Evolutionary conservation across 805 yeast genomes (phyloP), one percentile per base, ranked within the genome.

Genomic region (Lipomyces orientalis): DNA sequence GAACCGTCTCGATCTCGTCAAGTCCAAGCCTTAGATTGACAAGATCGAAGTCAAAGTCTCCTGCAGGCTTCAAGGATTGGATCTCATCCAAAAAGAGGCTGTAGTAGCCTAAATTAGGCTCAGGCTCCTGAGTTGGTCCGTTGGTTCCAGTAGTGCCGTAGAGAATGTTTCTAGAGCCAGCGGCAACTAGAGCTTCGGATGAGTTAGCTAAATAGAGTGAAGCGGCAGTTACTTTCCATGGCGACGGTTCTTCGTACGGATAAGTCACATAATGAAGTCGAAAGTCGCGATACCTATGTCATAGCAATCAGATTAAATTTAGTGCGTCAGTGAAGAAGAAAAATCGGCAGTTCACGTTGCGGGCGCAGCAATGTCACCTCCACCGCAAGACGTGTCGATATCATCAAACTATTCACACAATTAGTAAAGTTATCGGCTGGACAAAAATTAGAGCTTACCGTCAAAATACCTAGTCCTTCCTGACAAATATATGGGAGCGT

Each of bases 351-450:
- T 35, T 33, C n/a, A 29, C 58, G 37, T n/a, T 54, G 4, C 39
- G 1, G 58, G 58, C 19, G 58, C 58, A n/a, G 37, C 58, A 54
- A 54, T 54, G 37, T 25, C 37, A 25, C 58, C 58, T 25, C 34
- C 10, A 25, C 58, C 58, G 5, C 37, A 33, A 25, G 34, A 54
- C 19, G 58, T 54, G 37, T 29, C 12, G 37, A 54, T 54, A 54
- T 54, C 58, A n/a, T 54, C 58, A 54, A 54, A 54, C 58, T 54
- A 33, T 0, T 25, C 22, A 10, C 37, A 54, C 19, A 16, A 54
- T 54, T 8, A 54, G 58, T 16, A 0, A 1, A 19, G 16, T 25
- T 54, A 14, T n/a, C 4, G 12, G 1, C 1, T 33, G 6, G 4
- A 25, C 19, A 54, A 49, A 54, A 54, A 12, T 49, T 49, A 4